These are phyloP conservation scores for Cutaneotrichosporon cavernicola DNA, from an alignment of 1,284 basidiomycete species.

Conservation along the genomic window DNA sequence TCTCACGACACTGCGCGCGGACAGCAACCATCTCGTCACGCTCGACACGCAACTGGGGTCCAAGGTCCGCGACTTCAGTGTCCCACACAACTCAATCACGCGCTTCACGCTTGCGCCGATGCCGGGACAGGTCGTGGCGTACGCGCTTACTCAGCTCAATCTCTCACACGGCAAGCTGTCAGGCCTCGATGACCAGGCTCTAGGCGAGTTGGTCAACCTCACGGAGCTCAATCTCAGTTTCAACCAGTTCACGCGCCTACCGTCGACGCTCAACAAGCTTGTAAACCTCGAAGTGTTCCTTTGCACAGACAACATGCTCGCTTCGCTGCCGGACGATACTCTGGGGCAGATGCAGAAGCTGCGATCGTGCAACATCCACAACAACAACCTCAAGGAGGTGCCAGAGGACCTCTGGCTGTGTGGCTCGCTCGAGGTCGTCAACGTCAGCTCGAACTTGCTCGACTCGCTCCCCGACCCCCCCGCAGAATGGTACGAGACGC, in stretches of 20 bases:
- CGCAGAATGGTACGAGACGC: constrained; percentile 32
- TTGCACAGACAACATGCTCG: constrained; percentile 86
- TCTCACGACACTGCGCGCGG: constrained; percentile 67
- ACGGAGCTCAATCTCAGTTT: constrained; percentile 72
- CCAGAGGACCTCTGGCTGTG: constrained; percentile 84
- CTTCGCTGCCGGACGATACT: constrained; percentile 66
- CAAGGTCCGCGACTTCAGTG: constrained; percentile 57
- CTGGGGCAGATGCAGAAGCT: constrained; percentile 77
- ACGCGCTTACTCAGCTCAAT: constrained; percentile 75
- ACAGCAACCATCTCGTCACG: constrained; percentile 76
- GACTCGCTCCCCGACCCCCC: constrained; percentile 70
- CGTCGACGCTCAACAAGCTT: constrained; percentile 75
- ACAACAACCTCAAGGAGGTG: constrained; percentile 81
- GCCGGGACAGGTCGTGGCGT: constrained; percentile 60
- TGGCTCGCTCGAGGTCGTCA: constrained; percentile 69
- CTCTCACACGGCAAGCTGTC: constrained; percentile 89
- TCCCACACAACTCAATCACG: constrained; percentile 60
- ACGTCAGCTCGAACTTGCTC: constrained; percentile 86
- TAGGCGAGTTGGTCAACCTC: constrained; percentile 73
- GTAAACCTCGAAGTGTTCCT: constrained; percentile 70
- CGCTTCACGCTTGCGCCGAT: constrained; percentile 68
- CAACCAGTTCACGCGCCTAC: constrained; percentile 82
- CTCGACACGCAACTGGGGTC: constrained; percentile 74
- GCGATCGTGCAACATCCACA: constrained; percentile 79
- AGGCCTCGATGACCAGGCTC: constrained; percentile 69